phyloP scores from a whole-genome alignment of 257 asterid genomes.

The Plectranthus barbatus region DNA sequence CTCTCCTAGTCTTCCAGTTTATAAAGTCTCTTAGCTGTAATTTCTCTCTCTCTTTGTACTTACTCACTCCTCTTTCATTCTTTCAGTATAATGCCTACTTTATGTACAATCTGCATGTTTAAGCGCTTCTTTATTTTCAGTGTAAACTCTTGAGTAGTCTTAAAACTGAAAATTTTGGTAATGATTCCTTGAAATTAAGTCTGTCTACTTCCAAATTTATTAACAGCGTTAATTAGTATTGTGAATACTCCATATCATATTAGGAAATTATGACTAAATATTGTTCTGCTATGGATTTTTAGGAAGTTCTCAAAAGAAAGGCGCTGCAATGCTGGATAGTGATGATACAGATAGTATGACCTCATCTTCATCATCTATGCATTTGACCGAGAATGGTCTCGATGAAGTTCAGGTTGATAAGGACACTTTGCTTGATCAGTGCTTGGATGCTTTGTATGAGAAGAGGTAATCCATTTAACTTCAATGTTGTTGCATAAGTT shows the following conservation, averaged over 20 bases:
- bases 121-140: background rate
- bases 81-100: no score
- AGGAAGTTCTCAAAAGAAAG: constrained; percentile 78
- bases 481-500: background rate
- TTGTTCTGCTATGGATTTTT: constrained; percentile 10
- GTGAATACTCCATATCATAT: background rate
- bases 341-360: constrained; percentile 77
- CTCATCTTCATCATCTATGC: constrained; percentile 62
- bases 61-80: no score
- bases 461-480: constrained; percentile 54
- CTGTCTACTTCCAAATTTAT: background rate
- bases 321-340: constrained; percentile 69
- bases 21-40: background rate
- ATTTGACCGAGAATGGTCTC: constrained; percentile 21
- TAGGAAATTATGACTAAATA: constrained; percentile 1
- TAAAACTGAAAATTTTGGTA: no score
- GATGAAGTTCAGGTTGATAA: constrained; percentile 57
- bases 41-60: background rate
- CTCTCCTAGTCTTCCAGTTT: no score
- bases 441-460: constrained; percentile 76
- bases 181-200: background rate
- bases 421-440: constrained; percentile 65
- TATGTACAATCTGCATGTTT: background rate
- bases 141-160: background rate
- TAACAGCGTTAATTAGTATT: background rate